Evolutionary conservation across 208 protist species (phyloP), one percentile per base, ranked within the genome.

Genomic region (Jaenimonas drosophilae): DNA sequence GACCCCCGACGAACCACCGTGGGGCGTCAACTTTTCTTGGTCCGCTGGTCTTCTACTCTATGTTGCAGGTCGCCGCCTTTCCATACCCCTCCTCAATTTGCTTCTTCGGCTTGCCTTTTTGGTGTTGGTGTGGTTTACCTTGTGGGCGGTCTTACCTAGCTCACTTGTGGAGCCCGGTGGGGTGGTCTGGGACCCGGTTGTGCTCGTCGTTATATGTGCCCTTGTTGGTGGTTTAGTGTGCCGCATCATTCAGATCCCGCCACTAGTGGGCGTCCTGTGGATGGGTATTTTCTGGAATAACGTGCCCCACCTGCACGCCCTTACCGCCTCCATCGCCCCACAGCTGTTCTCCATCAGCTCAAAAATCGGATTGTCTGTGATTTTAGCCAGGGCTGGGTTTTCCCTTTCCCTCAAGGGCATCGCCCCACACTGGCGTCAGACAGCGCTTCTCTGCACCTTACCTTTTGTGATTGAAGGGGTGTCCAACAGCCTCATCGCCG

Each of bases 221-320:
- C 49, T 90, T 40, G 49, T 87, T 1, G 76, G 81, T 12, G 72
- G 77, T 33, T 39, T 84, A 2, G 20, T 87, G 4, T 90, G 70
- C 56, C 75, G 76, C 7, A 36, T 90, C n/a, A 23, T 87, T 14
- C 76, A 86, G 48, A 65, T 90, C 20, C 81, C 81, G n/a, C 67
- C 76, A 40, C 62, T 90, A 19, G 70, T 87, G 0, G 76, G 81
- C 26, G 76, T 90, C 24, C 44, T 90, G 29, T 86, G 76, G 77
- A 65, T 87, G 37, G 76, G 64, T 21, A 79, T 86, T 41, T 67
- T 80, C 63, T 90, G 81, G 77, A 79, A 78, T 49, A 90, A 87
- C 57, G 76, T 90, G 38, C 81, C 81, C 0, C 24, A 25, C 19
- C 51, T 79, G 14, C 50, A 75, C 26, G 86, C 76, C 47, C 31